Percentiles rank a stretch among this genome's conserved stretches.
phyloP scores from a whole-genome alignment of 768 basidiomycete genomes.

The Phanerochaete carnosa region DNA sequence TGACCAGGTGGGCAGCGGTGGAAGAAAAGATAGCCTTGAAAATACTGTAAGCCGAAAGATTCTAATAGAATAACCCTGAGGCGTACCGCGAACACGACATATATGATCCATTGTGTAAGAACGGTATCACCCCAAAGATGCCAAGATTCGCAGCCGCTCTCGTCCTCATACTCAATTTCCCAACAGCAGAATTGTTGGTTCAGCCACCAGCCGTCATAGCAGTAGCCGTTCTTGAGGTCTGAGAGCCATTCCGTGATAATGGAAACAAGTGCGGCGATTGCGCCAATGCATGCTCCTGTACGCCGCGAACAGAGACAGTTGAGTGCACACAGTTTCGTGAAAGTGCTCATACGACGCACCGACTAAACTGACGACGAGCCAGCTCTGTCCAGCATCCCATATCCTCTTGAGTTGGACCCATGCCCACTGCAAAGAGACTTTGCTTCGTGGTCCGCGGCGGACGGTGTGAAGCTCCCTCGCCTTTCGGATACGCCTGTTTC shows the following conservation, averaged over 20 bases:
- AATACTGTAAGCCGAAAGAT: neutral
- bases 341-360: conserved; percentile 49
- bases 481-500: conserved; percentile 70
- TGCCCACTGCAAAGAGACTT: conserved; percentile 52
- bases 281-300: conserved; percentile 83
- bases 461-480: conserved; percentile 43
- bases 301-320: neutral
- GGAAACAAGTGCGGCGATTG: conserved; percentile 93
- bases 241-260: conserved; percentile 97
- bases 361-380: conserved; percentile 88
- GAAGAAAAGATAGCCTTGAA: conserved; percentile 76
- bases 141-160: conserved; percentile 88
- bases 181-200: conserved; percentile 98
- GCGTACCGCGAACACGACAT: conserved; percentile 87
- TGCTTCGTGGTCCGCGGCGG: conserved; percentile 44
- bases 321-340: neutral
- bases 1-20: conserved; percentile 85
- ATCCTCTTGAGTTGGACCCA: conserved; percentile 59
- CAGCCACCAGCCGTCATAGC: conserved; percentile 96
- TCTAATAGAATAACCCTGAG: neutral
- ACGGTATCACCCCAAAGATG: conserved; percentile 78
- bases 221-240: conserved; percentile 97
- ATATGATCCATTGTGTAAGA: conserved; percentile 76
- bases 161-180: conserved; percentile 83
- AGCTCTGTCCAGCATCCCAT: conserved; percentile 76